Conservation (phyloP, 1,284 basidiomycete species). For the Coriolopsis trogii region DNA sequence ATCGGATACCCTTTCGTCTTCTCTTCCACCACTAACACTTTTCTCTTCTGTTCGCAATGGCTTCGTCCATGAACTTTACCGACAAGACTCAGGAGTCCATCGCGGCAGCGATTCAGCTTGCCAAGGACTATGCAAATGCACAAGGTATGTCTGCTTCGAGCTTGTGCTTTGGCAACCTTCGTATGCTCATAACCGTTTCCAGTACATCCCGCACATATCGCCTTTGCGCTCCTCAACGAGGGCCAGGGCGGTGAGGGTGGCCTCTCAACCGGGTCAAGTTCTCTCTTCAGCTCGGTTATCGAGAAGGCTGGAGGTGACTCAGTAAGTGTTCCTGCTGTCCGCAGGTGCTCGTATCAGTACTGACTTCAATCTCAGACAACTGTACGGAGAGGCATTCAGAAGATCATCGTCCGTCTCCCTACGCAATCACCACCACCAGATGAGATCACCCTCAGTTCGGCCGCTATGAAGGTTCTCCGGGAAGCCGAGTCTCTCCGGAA, state of each 20-base stretch:
- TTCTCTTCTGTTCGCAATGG: conserved; percentile 42
- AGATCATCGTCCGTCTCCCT: conserved; percentile 76
- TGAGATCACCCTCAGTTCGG: conserved; percentile 68
- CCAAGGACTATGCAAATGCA: conserved; percentile 81
- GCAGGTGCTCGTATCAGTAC: conserved; percentile 16
- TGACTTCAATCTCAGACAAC: conserved; percentile 42
- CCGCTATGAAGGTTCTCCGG: conserved; percentile 70
- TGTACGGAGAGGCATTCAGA: conserved; percentile 68
- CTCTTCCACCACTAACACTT: conserved; percentile 17
- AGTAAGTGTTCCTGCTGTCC: conserved; percentile 42
- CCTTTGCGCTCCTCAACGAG: conserved; percentile 75
- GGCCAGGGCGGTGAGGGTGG: conserved; percentile 38
- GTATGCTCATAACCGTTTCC: conserved; percentile 9
- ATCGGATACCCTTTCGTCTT: conserved; percentile 16
- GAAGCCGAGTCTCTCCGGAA: conserved; percentile 84
- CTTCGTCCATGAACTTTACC: conserved; percentile 74
- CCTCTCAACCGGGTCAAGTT: conserved; percentile 33
- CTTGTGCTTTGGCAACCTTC: not conserved
- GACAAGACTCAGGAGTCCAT: conserved; percentile 76
- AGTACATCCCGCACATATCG: conserved; percentile 81
- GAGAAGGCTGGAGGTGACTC: conserved; percentile 79
- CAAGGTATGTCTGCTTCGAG: conserved; percentile 51
- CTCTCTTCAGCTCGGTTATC: conserved; percentile 77
- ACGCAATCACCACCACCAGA: conserved; percentile 86
- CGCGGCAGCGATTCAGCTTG: conserved; percentile 72